phyloP scores from a whole-genome alignment of 2,329 filamentous ascomycete genomes.

The Fusarium fracticaudum region DNA sequence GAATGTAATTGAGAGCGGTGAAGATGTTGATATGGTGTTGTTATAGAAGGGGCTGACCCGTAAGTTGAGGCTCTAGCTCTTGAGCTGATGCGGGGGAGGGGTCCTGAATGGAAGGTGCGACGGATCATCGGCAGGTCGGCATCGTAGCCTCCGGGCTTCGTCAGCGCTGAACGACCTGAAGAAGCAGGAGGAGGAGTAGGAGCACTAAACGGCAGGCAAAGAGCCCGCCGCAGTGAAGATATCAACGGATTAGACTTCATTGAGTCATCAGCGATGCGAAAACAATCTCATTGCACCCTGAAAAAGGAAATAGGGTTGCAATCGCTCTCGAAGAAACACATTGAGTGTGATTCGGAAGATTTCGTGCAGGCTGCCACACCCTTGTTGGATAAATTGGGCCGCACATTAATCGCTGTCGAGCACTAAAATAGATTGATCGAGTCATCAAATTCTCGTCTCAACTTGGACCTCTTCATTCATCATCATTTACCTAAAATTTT shows the following conservation, averaged over 20 bases:
- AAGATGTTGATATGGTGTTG: background rate
- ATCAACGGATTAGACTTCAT: constrained; percentile 8
- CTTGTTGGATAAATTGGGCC: background rate
- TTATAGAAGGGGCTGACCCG: constrained; percentile 16
- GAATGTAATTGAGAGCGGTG: background rate
- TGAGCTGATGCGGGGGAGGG: constrained; percentile 41
- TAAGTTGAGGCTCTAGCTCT: constrained; percentile 32
- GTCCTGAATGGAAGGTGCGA: constrained; percentile 35
- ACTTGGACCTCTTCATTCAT: background rate
- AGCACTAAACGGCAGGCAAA: background rate
- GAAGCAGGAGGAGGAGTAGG: background rate
- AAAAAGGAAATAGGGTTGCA: background rate
- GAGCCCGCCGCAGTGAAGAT: constrained; percentile 11
- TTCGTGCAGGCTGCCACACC: background rate
- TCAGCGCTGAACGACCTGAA: background rate
- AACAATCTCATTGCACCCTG: background rate
- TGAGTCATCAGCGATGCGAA: background rate
- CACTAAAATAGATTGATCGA: background rate
- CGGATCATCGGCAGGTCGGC: constrained; percentile 37
- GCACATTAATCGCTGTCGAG: background rate
- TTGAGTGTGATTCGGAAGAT: background rate
- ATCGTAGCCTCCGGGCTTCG: constrained; percentile 15
- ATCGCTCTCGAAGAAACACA: background rate
- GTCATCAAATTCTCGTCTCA: background rate
- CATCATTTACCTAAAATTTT: background rate